Evolutionary conservation across 495 filamentous ascomycete species (phyloP).

Genomic region (Aspergillus leporis): DNA sequence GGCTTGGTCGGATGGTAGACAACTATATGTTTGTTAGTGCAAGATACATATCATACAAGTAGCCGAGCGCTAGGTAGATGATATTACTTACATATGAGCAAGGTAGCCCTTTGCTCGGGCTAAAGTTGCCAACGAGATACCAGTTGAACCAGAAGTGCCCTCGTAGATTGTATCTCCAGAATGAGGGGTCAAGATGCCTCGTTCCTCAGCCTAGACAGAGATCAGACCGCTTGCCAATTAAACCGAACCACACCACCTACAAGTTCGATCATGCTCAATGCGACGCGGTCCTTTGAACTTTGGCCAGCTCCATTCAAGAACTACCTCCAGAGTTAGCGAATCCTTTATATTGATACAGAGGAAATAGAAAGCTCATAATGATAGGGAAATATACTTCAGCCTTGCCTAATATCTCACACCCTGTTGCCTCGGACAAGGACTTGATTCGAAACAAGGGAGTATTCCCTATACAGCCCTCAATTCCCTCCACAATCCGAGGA

Average conservation of each 20-base stretch:
- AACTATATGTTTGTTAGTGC: conserved; percentile 46
- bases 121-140: conserved; percentile 88
- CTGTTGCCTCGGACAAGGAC: conserved; percentile 86
- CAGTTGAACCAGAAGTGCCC: conserved; percentile 91
- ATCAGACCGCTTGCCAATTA: conserved; percentile 17
- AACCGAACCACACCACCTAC: conserved; percentile 38
- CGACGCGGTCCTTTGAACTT: conserved; percentile 94
- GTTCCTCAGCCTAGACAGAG: conserved; percentile 66
- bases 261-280: conserved; percentile 79
- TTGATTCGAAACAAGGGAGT: conserved; percentile 89
- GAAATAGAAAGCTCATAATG: not conserved
- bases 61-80: not conserved
- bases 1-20: conserved; percentile 93
- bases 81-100: conserved; percentile 72
- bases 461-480: conserved; percentile 92
- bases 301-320: conserved; percentile 95
- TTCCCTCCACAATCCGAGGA: conserved; percentile 60
- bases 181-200: conserved; percentile 73
- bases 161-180: conserved; percentile 95
- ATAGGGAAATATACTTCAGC: conserved; percentile 61
- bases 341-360: not conserved
- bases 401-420: conserved; percentile 90
- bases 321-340: conserved; percentile 30
- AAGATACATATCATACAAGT: not conserved
- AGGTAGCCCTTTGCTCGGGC: conserved; percentile 86